Base-by-base conservation (phyloP, 2,329 filamentous ascomycete species). In the Penicillium palitans region DNA sequence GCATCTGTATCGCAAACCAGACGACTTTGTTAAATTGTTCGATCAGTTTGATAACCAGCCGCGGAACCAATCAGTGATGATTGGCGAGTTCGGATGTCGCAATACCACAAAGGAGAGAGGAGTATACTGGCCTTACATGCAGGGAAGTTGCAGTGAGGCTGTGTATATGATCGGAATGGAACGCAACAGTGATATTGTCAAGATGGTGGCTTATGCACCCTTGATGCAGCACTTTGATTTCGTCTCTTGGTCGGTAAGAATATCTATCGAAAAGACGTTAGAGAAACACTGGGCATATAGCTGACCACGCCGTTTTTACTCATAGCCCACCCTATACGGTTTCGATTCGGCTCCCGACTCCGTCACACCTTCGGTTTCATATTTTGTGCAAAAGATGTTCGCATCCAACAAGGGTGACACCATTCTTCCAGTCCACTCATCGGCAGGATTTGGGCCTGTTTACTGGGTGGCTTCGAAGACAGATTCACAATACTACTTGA, bases 81-180 rank as follows among this genome's bases (percentile, higher is more conserved):
- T 74, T 3, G 70, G 71, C 2, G 72, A 74, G 59, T 73, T 68
- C 31, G 72, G 68, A 4, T 67, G 65, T 57, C 67, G 69, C 0
- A 70, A 71, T 45, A 63, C 62, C 1, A 57, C 52, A 10, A 21
- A 53, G 19, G 50, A 63, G 1, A 51, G 60, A 19, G 66, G 67
- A 3, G 54, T 58, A 2, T 68, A 62, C 49, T 68, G 68, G 68
- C 60, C 66, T 1, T 72, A 64, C 33, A 67, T 74, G 65, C 69
- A 69, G 48, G 85, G 85, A 19, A 79, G 82, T 35, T 84, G 89
- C 8, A 83, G 82, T 15, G 87, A 90, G 70, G 86, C 85, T 10
- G 79, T 89, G 10, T 86, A 83, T 52, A 79, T 89, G 54, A 83
- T 89, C 59, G 84, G 86, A 2, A 64, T 73, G 51, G 71, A 75